phyloP scores from a whole-genome alignment of 768 basidiomycete genomes.

The Pleurotus sapidus region DNA sequence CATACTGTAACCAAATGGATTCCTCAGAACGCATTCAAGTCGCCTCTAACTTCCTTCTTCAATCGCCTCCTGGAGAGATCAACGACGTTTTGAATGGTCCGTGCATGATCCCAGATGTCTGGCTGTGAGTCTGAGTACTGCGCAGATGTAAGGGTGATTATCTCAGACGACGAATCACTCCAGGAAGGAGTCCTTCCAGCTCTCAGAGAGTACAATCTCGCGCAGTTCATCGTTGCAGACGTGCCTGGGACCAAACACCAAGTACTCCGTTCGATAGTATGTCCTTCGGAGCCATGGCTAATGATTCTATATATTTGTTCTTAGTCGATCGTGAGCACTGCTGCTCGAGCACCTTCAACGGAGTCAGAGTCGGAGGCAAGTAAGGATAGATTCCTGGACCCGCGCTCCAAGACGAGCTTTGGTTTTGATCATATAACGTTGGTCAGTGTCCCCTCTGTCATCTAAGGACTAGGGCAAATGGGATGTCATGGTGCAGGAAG shows the following conservation, averaged over 20 bases:
- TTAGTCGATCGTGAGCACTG: constrained; percentile 82
- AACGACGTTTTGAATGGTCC: constrained; percentile 94
- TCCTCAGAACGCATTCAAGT: constrained; percentile 61
- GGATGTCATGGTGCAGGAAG: constrained; percentile 50
- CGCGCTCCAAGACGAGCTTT: constrained; percentile 75
- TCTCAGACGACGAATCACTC: constrained; percentile 82
- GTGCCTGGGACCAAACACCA: constrained; percentile 76
- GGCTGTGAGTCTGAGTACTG: background rate
- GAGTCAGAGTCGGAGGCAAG: constrained; percentile 38
- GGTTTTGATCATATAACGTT: constrained; percentile 82
- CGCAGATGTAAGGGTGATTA: constrained; percentile 85
- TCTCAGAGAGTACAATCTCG: constrained; percentile 80
- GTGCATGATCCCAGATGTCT: constrained; percentile 2
- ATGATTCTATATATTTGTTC: background rate
- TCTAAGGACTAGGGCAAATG: constrained; percentile 6
- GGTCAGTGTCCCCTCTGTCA: constrained; percentile 34
- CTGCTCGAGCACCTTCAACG: constrained; percentile 45
- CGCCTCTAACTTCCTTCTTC: constrained; percentile 78
- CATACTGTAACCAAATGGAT: constrained; percentile 42
- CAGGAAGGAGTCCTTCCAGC: constrained; percentile 77
- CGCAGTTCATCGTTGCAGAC: constrained; percentile 85
- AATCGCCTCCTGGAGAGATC: constrained; percentile 94
- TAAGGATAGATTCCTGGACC: constrained; percentile 79
- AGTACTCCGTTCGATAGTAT: constrained; percentile 40
- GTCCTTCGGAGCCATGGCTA: background rate